Evolutionary conservation across 106 monocot species (phyloP), one percentile per base, ranked within the genome.

Genomic region (Apostasia shenzhenica): DNA sequence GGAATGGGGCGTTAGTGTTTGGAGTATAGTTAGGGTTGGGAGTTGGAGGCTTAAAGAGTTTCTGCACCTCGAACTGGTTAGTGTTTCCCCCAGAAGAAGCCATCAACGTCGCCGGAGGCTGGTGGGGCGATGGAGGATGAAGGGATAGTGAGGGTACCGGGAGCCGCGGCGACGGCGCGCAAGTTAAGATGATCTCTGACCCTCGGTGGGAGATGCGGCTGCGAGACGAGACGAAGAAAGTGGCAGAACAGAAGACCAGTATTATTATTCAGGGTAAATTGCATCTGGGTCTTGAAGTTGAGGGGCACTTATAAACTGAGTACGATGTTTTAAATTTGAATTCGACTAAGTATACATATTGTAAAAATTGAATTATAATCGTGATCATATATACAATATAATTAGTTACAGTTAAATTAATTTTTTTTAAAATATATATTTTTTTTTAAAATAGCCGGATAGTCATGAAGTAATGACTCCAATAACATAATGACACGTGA

Each of bases 31-130:
- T 70, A 43, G 79, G 69, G 56, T 45, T 59, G 53, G 46, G 62
- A 48, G 37, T 61, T 12, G 59, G 75, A 52, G 72, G 72, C 14
- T 62, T 72, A 41, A 72, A 72, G 59, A 72, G 49, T 47, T 71
- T 71, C 47, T 59, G 71, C 50, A 72, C 49, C 12, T 72, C 72
- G 48, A 72, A 48, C 52, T 72, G 72, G 59, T 72, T 72, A 14
- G 61, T 83, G 72, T 81, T 93, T 48, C 90, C 80, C 48, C 86
- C 56, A 2, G 82, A 69, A 8, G 84, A 91, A 8, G 87, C 84
- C 94, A 94, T 87, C 43, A 37, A 38, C 43, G 65, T 41, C 2
- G 62, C 63, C n/a, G 59, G 12, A 53, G 57, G 6, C 5, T 6
- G n/a, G 53, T 5, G 12, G 9, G 11, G 53, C 61, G 61, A 39